These are phyloP conservation scores for Ceratocystis huliohia DNA, from an alignment of 2,329 filamentous ascomycete species.

Conservation along the genomic window DNA sequence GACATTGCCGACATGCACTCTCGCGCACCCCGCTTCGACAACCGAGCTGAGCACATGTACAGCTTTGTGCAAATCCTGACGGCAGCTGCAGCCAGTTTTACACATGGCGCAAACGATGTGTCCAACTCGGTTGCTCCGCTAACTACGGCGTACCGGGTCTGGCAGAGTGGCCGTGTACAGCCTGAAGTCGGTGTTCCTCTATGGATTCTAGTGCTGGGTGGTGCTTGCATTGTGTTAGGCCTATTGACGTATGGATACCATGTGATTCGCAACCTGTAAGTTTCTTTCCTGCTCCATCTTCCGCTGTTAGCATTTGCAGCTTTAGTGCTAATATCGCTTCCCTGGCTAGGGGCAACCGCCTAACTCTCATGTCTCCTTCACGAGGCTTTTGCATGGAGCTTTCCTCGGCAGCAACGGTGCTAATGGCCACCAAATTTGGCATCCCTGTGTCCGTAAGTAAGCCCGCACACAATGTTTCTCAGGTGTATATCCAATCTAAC, in stretches of 20 bases:
- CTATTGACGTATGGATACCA: conserved; percentile 51
- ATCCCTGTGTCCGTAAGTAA: conserved; percentile 34
- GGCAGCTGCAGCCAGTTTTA: conserved; percentile 43
- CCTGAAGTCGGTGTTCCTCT: conserved; percentile 33
- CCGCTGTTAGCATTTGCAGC: too few species aligned
- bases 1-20: conserved; percentile 39
- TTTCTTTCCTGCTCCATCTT: neutral
- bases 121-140: conserved; percentile 41
- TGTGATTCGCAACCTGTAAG: conserved; percentile 41
- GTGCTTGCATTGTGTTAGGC: conserved; percentile 40
- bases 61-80: conserved; percentile 37
- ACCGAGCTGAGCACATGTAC: conserved; percentile 40
- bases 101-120: conserved; percentile 46
- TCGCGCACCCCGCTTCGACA: conserved; percentile 39
- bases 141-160: conserved; percentile 40
- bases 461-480: neutral
- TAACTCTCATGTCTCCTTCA: conserved; percentile 42
- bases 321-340: neutral
- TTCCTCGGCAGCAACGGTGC: conserved; percentile 39
- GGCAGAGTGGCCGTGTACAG: conserved; percentile 31
- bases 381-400: conserved; percentile 42
- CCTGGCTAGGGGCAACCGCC: conserved; percentile 33
- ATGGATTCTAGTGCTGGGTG: conserved; percentile 40
- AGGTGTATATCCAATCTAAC: neutral
- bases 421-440: conserved; percentile 40